A percentile compares a stretch with the other conserved stretches of the same genome.
phyloP scores from a whole-genome alignment of 371 early-diverging fungal genomes.

The Fennellomyces sp. region DNA sequence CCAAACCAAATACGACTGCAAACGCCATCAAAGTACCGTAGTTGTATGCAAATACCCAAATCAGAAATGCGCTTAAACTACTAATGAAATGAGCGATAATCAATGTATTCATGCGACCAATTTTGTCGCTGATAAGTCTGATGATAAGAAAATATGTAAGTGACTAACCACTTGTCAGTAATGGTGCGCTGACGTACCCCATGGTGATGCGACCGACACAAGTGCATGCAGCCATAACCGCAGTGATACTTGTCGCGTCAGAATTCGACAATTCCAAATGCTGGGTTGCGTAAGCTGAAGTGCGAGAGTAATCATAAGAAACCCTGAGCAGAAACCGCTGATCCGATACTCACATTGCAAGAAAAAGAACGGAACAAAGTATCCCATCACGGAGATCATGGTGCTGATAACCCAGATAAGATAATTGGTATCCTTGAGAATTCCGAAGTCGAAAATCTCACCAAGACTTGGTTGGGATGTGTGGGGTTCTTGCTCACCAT shows the following conservation, averaged over 20 bases:
- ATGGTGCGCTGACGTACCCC: conserved; percentile 11
- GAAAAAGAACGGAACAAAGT: conserved; percentile 27
- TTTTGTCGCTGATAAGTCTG: conserved; percentile 11
- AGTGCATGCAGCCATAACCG: conserved; percentile 17
- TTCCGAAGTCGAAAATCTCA: conserved; percentile 18
- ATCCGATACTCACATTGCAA: conserved; percentile 19
- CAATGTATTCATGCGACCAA: conserved; percentile 15
- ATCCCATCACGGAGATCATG: conserved; percentile 37
- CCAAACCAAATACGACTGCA: conserved; percentile 35
- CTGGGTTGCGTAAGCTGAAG: conserved; percentile 19
- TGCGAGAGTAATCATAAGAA: no score
- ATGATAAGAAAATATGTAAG: not conserved
- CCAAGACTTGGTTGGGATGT: not conserved
- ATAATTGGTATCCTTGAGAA: conserved; percentile 12
- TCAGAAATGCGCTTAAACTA: not conserved
- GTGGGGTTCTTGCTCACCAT: conserved; percentile 16
- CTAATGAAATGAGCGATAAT: conserved; percentile 1
- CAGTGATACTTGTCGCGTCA: conserved; percentile 13
- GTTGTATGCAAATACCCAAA: conserved; percentile 25
- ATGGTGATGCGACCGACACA: conserved; percentile 14
- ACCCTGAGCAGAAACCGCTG: not conserved
- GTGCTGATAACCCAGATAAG: conserved; percentile 14
- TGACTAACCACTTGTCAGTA: not conserved
- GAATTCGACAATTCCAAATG: conserved; percentile 12
- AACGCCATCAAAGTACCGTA: conserved; percentile 39